Conservation (phyloP, 2,329 filamentous ascomycete species). For the Chaetoscypha palmicola region DNA sequence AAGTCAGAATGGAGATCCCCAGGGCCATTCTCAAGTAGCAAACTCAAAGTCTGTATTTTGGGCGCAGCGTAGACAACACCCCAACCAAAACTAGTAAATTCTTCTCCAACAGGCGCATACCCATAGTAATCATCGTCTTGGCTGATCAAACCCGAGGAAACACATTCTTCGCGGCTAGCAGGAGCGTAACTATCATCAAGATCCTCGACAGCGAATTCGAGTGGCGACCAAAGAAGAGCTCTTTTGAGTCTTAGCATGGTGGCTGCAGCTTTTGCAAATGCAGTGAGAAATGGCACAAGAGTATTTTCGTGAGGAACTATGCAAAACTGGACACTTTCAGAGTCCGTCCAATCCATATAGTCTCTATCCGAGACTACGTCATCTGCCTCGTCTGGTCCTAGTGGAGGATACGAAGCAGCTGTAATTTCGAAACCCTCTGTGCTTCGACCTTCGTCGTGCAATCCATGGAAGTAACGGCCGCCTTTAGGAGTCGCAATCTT, state of each 20-base stretch:
- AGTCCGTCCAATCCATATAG: neutral
- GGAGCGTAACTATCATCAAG: neutral
- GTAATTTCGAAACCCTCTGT: neutral
- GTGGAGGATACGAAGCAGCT: neutral
- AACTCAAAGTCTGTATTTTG: neutral
- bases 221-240: conserved; percentile 1
- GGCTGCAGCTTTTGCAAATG: neutral
- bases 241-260: neutral
- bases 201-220: neutral
- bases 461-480: neutral
- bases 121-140: neutral
- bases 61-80: conserved; percentile 1
- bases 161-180: neutral
- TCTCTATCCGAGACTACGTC: neutral
- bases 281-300: neutral
- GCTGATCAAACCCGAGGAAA: neutral
- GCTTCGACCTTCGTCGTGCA: neutral
- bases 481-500: conserved; percentile 1
- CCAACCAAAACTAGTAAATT: neutral
- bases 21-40: neutral
- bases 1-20: neutral
- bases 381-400: neutral
- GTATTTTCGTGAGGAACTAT: neutral
- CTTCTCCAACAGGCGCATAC: neutral
- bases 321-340: neutral